phyloP scores from a whole-genome alignment of 2,329 filamentous ascomycete species.

The Lasiodiplodia sp. region DNA sequence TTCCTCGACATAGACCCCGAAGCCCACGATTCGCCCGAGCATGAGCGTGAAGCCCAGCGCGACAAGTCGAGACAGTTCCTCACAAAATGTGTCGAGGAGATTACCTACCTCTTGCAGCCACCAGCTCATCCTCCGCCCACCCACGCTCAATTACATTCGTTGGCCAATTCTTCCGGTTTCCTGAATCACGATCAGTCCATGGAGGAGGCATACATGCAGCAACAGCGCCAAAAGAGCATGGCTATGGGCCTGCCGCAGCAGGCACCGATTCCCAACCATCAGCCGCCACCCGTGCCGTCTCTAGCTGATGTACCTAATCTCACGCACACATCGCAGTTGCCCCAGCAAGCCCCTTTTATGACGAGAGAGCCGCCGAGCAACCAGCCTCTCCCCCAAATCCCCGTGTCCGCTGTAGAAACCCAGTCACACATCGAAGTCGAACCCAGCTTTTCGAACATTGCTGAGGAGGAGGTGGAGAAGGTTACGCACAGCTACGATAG shows the following conservation, averaged over 20 bases:
- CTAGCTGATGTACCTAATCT: slow-evolving; percentile 53
- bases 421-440: slow-evolving; percentile 41
- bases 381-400: slow-evolving; percentile 38
- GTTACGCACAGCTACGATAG: slow-evolving; percentile 66
- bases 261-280: slow-evolving; percentile 66
- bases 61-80: slow-evolving; percentile 70
- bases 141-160: slow-evolving; percentile 47
- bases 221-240: slow-evolving; percentile 51
- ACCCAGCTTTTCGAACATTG: slow-evolving; percentile 50
- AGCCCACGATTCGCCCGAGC: slow-evolving; percentile 52
- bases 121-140: slow-evolving; percentile 67
- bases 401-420: slow-evolving; percentile 32
- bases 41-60: slow-evolving; percentile 64
- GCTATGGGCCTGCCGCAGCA: slow-evolving; percentile 43
- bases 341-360: slow-evolving; percentile 53
- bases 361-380: slow-evolving; percentile 53
- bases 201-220: slow-evolving; percentile 66
- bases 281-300: slow-evolving; percentile 59
- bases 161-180: slow-evolving; percentile 50
- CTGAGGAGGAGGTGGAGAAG: slow-evolving; percentile 65
- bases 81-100: slow-evolving; percentile 71
- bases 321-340: slow-evolving; percentile 44
- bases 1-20: slow-evolving; percentile 59
- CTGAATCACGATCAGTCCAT: slow-evolving; percentile 61
- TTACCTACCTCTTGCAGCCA: slow-evolving; percentile 73